A percentile compares a stretch with the other conserved stretches of the same genome.
Conservation (phyloP, 306 rosid genomes). For the Prunus dulcis region DNA sequence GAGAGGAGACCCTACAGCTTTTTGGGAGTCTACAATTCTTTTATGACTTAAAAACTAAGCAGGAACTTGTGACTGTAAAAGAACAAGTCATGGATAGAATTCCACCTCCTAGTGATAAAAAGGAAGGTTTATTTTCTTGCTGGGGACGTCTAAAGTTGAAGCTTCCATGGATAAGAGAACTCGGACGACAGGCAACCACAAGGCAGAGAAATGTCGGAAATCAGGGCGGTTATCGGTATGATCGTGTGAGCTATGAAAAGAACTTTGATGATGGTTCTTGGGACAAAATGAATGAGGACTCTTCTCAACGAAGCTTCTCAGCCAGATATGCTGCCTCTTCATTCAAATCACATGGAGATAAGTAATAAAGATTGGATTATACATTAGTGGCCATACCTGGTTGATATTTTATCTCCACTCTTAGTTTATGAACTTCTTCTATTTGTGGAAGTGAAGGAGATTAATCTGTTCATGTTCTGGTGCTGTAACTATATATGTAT, state of each 20-base stretch:
- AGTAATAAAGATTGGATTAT: neutral
- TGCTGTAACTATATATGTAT: neutral
- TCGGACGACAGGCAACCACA: neutral
- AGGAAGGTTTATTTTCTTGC: constrained; percentile 44
- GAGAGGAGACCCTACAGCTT: neutral
- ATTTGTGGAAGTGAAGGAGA: neutral
- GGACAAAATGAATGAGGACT: constrained; percentile 34
- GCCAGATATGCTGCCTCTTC: constrained; percentile 56
- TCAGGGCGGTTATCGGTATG: constrained; percentile 50
- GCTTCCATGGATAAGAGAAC: constrained; percentile 50
- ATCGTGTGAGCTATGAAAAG: constrained; percentile 69
- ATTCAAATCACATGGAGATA: constrained; percentile 30
- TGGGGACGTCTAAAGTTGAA: constrained; percentile 60
- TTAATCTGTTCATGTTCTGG: neutral
- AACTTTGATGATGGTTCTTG: constrained; percentile 66
- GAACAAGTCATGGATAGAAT: constrained; percentile 34
- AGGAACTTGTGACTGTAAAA: neutral
- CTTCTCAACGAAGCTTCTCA: constrained; percentile 44
- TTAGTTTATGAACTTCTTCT: neutral
- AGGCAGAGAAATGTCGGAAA: constrained; percentile 21
- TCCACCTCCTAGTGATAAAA: constrained; percentile 31
- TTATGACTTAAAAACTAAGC: neutral
- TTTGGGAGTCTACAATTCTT: neutral
- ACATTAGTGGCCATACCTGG: neutral
- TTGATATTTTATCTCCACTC: neutral